These are phyloP conservation scores for Penicillium turbatum DNA, from an alignment of 495 filamentous ascomycete species.

Conservation along the genomic window DNA sequence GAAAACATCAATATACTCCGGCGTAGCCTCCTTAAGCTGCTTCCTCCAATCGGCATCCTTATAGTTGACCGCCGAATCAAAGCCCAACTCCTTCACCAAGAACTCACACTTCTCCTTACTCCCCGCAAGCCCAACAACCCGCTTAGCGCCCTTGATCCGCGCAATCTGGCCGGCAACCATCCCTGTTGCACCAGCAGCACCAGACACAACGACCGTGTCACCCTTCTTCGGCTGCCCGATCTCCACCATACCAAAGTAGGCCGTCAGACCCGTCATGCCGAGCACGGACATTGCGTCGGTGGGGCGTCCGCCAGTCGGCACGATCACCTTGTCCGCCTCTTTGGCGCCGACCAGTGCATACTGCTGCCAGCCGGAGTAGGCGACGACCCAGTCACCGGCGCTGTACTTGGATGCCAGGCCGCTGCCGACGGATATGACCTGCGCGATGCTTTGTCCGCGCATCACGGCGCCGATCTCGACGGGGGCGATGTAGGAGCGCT, in stretches of 20 bases:
- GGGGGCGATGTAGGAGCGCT: conserved; percentile 62
- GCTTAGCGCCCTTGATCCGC: conserved; percentile 54
- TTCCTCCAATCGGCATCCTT: conserved; percentile 50
- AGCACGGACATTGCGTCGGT: conserved; percentile 60
- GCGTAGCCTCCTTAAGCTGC: conserved; percentile 43
- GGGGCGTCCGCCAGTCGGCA: conserved; percentile 44
- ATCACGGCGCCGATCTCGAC: conserved; percentile 64
- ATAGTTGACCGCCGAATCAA: conserved; percentile 54
- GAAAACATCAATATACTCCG: conserved; percentile 53
- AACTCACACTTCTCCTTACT: conserved; percentile 46
- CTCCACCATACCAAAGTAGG: conserved; percentile 62
- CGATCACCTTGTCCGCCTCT: conserved; percentile 39
- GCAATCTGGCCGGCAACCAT: conserved; percentile 66
- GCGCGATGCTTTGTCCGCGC: conserved; percentile 56
- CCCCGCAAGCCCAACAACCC: conserved; percentile 51
- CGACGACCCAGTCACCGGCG: conserved; percentile 50
- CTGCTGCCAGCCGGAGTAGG: conserved; percentile 58
- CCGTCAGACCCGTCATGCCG: conserved; percentile 57
- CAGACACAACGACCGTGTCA: conserved; percentile 64
- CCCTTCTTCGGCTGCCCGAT: conserved; percentile 53
- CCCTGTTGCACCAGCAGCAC: conserved; percentile 68
- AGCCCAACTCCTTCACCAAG: conserved; percentile 46
- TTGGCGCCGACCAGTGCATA: conserved; percentile 49
- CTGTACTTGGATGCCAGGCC: conserved; percentile 37
- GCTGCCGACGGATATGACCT: conserved; percentile 46